Percentiles rank a stretch among this genome's conserved stretches.
Evolutionary conservation across 2,329 filamentous ascomycete species (phyloP).

Genomic region (Cryphonectria parasitica): DNA sequence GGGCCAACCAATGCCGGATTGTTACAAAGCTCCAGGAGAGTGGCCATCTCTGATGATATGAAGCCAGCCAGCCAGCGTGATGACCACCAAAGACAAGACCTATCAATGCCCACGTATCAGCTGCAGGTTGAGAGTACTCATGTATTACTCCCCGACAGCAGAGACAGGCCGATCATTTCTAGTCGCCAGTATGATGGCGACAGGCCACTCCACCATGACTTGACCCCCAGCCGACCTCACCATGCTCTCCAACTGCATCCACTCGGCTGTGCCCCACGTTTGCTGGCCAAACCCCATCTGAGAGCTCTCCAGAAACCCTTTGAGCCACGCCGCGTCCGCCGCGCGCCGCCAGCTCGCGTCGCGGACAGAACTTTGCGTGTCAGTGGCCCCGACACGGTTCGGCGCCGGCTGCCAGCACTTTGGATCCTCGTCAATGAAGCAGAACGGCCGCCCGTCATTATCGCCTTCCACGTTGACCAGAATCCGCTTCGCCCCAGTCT

Average conservation of each 20-base stretch:
- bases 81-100: not conserved
- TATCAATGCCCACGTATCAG: not conserved
- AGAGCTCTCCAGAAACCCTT: conserved; percentile 30
- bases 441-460: conserved; percentile 21
- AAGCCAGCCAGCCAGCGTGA: not conserved
- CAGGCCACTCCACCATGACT: conserved; percentile 30
- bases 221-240: conserved; percentile 22
- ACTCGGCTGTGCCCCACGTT: conserved; percentile 29
- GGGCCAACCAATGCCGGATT: not conserved
- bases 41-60: not conserved
- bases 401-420: conserved; percentile 23
- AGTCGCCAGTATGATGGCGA: conserved; percentile 31
- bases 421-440: conserved; percentile 29
- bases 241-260: conserved; percentile 30
- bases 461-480: conserved; percentile 21
- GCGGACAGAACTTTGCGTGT: conserved; percentile 3
- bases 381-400: conserved; percentile 8
- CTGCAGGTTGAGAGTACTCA: not conserved
- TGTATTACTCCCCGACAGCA: not conserved
- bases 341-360: conserved; percentile 30
- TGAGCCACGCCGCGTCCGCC: conserved; percentile 31
- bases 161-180: conserved; percentile 20
- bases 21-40: not conserved
- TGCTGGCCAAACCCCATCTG: conserved; percentile 31
- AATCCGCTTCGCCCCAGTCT: conserved; percentile 26